A percentile compares a stretch with the other conserved stretches of the same genome.
phyloP scores from a whole-genome alignment of 2,329 filamentous ascomycete genomes.

The Didymella exigua region DNA sequence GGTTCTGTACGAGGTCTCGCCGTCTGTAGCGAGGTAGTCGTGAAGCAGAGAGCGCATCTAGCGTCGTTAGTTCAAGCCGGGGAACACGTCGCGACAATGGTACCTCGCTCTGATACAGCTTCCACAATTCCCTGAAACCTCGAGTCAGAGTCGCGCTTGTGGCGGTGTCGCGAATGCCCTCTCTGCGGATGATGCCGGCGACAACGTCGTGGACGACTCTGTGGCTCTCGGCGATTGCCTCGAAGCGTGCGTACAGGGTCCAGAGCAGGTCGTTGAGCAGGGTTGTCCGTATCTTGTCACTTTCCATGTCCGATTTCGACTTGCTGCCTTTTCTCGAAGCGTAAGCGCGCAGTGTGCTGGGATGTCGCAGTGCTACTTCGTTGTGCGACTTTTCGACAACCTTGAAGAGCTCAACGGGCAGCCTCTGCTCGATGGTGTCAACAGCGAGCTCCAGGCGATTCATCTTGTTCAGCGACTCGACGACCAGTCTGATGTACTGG shows the following conservation, averaged over 20 bases:
- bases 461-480: constrained; percentile 89
- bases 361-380: constrained; percentile 90
- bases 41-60: constrained; percentile 86
- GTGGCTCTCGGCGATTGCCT: constrained; percentile 94
- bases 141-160: constrained; percentile 71
- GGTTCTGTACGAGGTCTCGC: constrained; percentile 68
- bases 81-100: neutral
- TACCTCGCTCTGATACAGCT: constrained; percentile 89
- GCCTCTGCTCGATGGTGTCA: constrained; percentile 86
- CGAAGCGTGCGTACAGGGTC: constrained; percentile 94
- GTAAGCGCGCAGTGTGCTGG: constrained; percentile 69
- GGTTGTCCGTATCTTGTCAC: constrained; percentile 73
- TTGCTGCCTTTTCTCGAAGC: constrained; percentile 62
- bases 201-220: constrained; percentile 92
- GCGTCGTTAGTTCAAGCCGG: constrained; percentile 2
- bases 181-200: constrained; percentile 80
- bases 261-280: constrained; percentile 91
- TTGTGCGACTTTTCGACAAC: constrained; percentile 95
- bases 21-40: constrained; percentile 93
- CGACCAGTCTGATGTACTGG: constrained; percentile 83
- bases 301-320: constrained; percentile 67
- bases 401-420: constrained; percentile 91
- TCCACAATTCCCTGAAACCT: constrained; percentile 97
- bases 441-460: constrained; percentile 84
- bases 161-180: constrained; percentile 63